phyloP scores from a whole-genome alignment of 768 basidiomycete genomes.

The Lactarius akahatsu region DNA sequence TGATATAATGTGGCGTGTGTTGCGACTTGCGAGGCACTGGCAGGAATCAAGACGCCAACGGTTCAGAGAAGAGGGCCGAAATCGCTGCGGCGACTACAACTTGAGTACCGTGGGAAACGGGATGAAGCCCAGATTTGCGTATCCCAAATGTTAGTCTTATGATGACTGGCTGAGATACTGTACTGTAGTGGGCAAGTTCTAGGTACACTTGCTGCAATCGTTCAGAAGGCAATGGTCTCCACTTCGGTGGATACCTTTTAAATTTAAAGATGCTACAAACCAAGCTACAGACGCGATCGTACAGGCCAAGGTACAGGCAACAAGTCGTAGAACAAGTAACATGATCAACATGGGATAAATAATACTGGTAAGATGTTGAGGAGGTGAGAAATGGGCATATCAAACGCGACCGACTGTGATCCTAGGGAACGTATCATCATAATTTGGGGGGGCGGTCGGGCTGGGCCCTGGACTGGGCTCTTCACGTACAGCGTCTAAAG shows the following conservation, averaged over 20 bases:
- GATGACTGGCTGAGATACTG: too few relatives aligned
- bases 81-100: too few relatives aligned
- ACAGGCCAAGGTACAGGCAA: background rate
- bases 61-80: too few relatives aligned
- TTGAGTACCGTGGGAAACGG: too few relatives aligned
- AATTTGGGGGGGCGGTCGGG: background rate
- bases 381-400: background rate
- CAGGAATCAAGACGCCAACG: too few relatives aligned
- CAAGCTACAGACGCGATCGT: too few relatives aligned
- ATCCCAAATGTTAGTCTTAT: too few relatives aligned
- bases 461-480: background rate
- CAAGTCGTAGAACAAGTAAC: background rate
- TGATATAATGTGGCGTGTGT: background rate
- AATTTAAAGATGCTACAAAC: background rate
- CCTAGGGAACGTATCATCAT: background rate
- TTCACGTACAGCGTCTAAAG: background rate
- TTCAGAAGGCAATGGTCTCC: background rate
- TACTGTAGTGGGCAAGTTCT: too few relatives aligned
- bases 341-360: background rate
- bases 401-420: background rate
- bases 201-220: background rate
- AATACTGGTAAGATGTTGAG: background rate
- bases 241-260: background rate
- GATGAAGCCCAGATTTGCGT: too few relatives aligned
- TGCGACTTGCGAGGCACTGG: too few relatives aligned